Evolutionary conservation across 768 basidiomycete species (phyloP).

Genomic region (Clitopilus passeckerianus): DNA sequence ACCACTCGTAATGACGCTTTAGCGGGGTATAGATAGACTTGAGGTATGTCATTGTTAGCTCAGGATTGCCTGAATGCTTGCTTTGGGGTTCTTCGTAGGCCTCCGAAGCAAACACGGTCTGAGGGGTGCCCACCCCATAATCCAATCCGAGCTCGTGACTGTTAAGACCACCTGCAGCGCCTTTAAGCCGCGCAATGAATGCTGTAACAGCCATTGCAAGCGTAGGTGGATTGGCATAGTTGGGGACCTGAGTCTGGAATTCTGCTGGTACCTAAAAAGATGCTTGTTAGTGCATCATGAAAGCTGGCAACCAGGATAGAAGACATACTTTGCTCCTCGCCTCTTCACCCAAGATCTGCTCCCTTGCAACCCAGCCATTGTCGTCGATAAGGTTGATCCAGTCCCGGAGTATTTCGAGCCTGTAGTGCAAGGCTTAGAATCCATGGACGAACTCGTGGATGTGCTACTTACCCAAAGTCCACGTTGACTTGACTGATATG

Average conservation of each 20-base stretch:
- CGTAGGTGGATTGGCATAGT: slow-evolving; percentile 93
- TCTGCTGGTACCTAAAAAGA: slow-evolving; percentile 73
- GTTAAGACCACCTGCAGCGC: slow-evolving; percentile 39
- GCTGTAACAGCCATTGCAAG: slow-evolving; percentile 91
- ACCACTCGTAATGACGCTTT: slow-evolving; percentile 94
- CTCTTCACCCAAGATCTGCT: slow-evolving; percentile 96
- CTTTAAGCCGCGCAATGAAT: slow-evolving; percentile 73
- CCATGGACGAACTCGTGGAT: background rate
- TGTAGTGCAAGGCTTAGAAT: slow-evolving; percentile 18
- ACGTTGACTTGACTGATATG: slow-evolving; percentile 94
- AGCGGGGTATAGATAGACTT: slow-evolving; percentile 78
- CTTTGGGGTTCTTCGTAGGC: slow-evolving; percentile 19
- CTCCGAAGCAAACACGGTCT: slow-evolving; percentile 4
- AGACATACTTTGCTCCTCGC: slow-evolving; percentile 79
- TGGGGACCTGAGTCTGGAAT: slow-evolving; percentile 92
- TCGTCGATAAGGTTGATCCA: slow-evolving; percentile 93
- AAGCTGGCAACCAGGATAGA: background rate
- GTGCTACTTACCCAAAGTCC: slow-evolving; percentile 56
- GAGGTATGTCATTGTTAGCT: slow-evolving; percentile 63
- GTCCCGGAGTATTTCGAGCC: slow-evolving; percentile 82
- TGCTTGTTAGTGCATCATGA: background rate
- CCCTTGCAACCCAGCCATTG: slow-evolving; percentile 93
- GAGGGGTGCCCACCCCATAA: slow-evolving; percentile 30
- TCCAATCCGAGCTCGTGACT: slow-evolving; percentile 65
- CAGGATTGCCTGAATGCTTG: slow-evolving; percentile 50